phyloP scores from a whole-genome alignment of 345 rosid species.

The Populus davidiana region DNA sequence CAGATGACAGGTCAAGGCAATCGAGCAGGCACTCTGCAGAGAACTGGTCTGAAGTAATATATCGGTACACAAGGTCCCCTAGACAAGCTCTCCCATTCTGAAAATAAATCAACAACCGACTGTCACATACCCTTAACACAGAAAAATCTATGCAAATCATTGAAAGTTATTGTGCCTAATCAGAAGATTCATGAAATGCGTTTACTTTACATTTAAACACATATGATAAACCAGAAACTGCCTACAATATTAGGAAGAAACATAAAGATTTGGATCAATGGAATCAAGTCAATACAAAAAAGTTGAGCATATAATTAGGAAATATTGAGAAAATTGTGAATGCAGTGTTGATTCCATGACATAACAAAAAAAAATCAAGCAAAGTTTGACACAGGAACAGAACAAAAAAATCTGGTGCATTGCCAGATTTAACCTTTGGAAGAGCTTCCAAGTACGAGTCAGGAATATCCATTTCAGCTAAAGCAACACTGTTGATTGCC shows the following conservation, averaged over 20 bases:
- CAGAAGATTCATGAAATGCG: no score
- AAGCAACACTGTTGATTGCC: constrained; percentile 83
- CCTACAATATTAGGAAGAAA: background rate
- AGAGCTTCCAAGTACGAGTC: constrained; percentile 81
- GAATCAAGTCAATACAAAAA: background rate
- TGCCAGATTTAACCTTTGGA: constrained; percentile 62
- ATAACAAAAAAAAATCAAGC: background rate
- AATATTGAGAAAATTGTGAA: background rate
- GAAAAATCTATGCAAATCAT: background rate
- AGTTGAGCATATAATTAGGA: background rate
- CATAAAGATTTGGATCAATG: background rate
- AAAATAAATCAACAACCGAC: constrained; percentile 19
- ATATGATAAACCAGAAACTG: background rate
- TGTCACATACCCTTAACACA: background rate
- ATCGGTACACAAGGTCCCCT: constrained; percentile 80
- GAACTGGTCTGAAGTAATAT: constrained; percentile 79
- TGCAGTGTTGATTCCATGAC: background rate
- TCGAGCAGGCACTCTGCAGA: constrained; percentile 86
- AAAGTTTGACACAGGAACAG: background rate
- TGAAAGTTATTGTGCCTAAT: no score
- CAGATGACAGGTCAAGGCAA: constrained; percentile 90
- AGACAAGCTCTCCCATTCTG: constrained; percentile 85
- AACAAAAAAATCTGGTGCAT: background rate
- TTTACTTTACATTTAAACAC: no score
- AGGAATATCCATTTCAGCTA: constrained; percentile 93